A percentile compares a stretch with the other conserved stretches of the same genome.
Evolutionary conservation across 225 moss, liverwort and hornwort genomes (phyloP).

Genomic region (Physcomitrium patens): DNA sequence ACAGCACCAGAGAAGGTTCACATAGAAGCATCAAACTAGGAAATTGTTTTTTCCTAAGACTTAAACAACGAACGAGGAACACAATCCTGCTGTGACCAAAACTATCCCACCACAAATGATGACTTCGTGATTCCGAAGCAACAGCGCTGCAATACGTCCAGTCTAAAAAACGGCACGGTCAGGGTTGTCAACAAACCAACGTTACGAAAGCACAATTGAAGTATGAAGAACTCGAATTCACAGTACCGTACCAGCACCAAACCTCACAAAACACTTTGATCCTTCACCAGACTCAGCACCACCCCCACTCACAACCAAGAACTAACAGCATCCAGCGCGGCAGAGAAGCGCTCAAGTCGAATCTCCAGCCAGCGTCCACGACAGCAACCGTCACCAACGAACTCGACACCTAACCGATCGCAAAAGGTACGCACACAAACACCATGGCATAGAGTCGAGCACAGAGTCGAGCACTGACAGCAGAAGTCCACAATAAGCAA

Average conservation of each 20-base stretch:
- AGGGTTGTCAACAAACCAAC: neutral
- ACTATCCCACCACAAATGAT: neutral
- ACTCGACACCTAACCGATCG: constrained; percentile 6
- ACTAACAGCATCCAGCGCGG: neutral
- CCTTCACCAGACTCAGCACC: too few species aligned
- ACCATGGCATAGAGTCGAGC: neutral
- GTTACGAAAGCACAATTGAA: neutral
- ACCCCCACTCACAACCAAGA: neutral
- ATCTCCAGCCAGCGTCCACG: neutral
- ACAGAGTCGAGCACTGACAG: neutral
- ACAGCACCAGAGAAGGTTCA: too few species aligned
- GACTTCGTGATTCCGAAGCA: neutral
- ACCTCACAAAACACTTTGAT: too few species aligned
- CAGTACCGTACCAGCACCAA: too few species aligned
- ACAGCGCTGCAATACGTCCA: neutral
- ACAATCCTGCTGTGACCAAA: too few species aligned
- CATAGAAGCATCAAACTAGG: neutral
- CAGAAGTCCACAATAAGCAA: too few species aligned
- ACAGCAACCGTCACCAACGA: neutral
- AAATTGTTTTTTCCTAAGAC: neutral
- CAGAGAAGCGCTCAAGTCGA: neutral
- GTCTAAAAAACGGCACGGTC: neutral
- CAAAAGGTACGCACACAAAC: neutral
- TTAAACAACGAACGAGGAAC: neutral
- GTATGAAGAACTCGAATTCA: neutral